Base-by-base conservation (phyloP, 345 rosid species). In the Gossypium stocksii region DNA sequence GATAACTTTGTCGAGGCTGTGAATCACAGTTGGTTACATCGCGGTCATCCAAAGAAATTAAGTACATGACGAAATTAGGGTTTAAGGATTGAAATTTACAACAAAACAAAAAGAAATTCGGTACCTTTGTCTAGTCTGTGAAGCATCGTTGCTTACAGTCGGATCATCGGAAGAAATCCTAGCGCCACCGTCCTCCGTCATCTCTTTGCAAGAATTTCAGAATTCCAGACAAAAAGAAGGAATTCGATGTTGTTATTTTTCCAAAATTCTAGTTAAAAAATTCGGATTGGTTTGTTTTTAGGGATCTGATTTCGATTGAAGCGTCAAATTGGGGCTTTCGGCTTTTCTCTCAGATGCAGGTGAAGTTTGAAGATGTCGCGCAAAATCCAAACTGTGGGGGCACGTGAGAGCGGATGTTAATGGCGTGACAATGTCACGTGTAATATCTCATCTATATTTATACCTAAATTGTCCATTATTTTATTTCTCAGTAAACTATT, bases 121-220 rank as follows among this genome's bases (percentile, higher is more conserved):
- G 20, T 72, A 90, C 93, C 93, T 84, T 81, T 83, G 89, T 80
- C 88, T 83, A 11, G 86, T 81, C 19, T 77, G 89, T 22, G 88
- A 82, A 53, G 78, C 49, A 75, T 81, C 84, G 67, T 74, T 66
- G n/a, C 70, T 25, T 19, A 77, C 60, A 70, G 79, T 43, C 16
- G 87, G 66, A 1, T 80, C 84, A 12, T 63, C 81, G 34, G 85
- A 75, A 74, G 86, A 80, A 86, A 76, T 80, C 82, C 82, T 84
- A 79, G 87, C 45, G 2, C 52, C 76, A 16, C 76, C 59, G 60
- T 86, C 90, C 61, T 81, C 87, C 34, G 83, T 82, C 97, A 89
- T 91, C 43, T 54, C 65, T 66, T 20, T 49, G 57, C 70, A 9
- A 22, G 43, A 57, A 2, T 72, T 44, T 58, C 19, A 44, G 43